Conservation (phyloP, 1,284 basidiomycete species). For the Ustilago trichophora region DNA sequence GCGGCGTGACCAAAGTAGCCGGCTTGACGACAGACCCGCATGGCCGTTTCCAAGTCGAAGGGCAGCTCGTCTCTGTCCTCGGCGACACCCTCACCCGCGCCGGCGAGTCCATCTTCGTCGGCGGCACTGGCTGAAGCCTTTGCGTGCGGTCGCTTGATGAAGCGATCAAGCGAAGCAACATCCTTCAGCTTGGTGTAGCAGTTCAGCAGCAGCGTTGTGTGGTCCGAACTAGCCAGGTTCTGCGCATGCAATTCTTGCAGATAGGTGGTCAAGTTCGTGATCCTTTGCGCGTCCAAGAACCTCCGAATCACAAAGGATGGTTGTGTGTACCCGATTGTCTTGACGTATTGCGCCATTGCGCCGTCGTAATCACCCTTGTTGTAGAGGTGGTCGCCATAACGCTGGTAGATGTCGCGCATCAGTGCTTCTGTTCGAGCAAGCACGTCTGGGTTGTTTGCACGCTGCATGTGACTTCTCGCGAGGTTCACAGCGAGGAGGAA, state of each 20-base stretch:
- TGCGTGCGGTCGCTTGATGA: conserved; percentile 74
- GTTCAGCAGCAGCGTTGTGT: conserved; percentile 79
- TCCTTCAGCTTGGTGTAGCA: conserved; percentile 98
- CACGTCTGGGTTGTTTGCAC: conserved; percentile 34
- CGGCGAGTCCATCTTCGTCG: conserved; percentile 62
- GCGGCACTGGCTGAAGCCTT: conserved; percentile 1
- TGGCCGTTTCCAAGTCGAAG: conserved; percentile 96
- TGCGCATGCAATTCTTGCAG: conserved; percentile 91
- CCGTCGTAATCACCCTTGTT: conserved; percentile 89
- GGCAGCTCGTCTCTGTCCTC: conserved; percentile 74
- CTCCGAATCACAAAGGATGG: conserved; percentile 95
- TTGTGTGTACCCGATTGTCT: conserved; percentile 87
- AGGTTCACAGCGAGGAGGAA: conserved; percentile 61
- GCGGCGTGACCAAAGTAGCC: conserved; percentile 94
- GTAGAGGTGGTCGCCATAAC: conserved; percentile 93
- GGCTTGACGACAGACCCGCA: conserved; percentile 93
- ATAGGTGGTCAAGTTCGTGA: conserved; percentile 92
- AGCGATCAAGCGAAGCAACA: conserved; percentile 83
- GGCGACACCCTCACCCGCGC: conserved; percentile 67
- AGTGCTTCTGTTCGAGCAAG: conserved; percentile 45
- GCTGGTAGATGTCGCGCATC: conserved; percentile 66
- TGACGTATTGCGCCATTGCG: conserved; percentile 88
- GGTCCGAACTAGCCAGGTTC: conserved; percentile 91
- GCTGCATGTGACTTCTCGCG: conserved; percentile 47
- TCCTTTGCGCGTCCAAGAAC: conserved; percentile 96